Evolutionary conservation across 768 basidiomycete species (phyloP).

Genomic region (Neoboletus brunneissimus): DNA sequence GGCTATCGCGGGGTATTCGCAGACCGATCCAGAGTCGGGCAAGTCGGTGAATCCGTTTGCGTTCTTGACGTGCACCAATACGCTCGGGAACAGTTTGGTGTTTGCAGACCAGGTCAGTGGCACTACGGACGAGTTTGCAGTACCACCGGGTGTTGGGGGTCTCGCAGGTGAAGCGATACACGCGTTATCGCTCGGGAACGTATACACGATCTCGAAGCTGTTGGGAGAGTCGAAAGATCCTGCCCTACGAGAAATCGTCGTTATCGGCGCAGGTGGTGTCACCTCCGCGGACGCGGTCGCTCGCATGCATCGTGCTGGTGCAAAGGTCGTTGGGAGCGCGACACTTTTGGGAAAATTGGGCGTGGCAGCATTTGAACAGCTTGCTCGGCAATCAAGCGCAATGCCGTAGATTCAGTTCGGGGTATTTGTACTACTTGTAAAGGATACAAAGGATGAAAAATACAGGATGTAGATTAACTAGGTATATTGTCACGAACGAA

Average conservation of each 20-base stretch:
- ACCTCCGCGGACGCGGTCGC: slow-evolving; percentile 53
- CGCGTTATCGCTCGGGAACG: slow-evolving; percentile 75
- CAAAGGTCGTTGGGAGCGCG: slow-evolving; percentile 64
- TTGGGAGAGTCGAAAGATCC: slow-evolving; percentile 41
- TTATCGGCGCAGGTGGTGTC: slow-evolving; percentile 86
- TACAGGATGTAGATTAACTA: slow-evolving; percentile 25
- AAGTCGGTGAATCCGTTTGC: slow-evolving; percentile 49
- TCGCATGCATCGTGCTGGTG: slow-evolving; percentile 76
- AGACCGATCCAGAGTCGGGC: slow-evolving; percentile 3
- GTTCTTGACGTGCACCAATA: slow-evolving; percentile 80
- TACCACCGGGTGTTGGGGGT: slow-evolving; percentile 67
- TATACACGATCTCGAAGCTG: slow-evolving; percentile 55
- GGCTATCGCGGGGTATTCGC: slow-evolving; percentile 42
- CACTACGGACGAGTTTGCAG: slow-evolving; percentile 42
- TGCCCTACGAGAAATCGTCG: slow-evolving; percentile 46
- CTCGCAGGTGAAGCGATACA: slow-evolving; percentile 77
- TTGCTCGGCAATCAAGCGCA: slow-evolving; percentile 13
- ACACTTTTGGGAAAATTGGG: slow-evolving; percentile 56
- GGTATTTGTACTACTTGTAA: background rate
- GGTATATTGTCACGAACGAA: slow-evolving; percentile 7
- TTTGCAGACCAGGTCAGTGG: slow-evolving; percentile 52
- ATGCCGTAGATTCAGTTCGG: slow-evolving; percentile 4
- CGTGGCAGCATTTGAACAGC: slow-evolving; percentile 49
- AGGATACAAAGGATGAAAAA: slow-evolving; percentile 15
- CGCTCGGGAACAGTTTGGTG: slow-evolving; percentile 66